Evolutionary conservation across 2,329 filamentous ascomycete genomes (phyloP).

Genomic region (Colletotrichum sp.): DNA sequence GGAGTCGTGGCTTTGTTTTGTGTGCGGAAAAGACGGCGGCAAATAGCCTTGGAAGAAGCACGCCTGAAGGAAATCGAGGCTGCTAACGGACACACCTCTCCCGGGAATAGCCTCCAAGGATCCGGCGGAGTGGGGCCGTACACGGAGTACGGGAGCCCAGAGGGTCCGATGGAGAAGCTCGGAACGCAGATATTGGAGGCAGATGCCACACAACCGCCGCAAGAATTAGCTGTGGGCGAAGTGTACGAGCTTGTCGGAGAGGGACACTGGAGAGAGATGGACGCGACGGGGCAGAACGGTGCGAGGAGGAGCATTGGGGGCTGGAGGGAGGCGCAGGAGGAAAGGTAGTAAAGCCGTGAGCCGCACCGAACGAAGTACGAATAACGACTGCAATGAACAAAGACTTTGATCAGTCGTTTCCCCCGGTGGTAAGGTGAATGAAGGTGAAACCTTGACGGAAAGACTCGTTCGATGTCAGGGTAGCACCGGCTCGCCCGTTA

Average conservation of each 20-base stretch:
- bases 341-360: neutral
- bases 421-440: neutral
- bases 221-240: conserved; percentile 28
- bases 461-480: neutral
- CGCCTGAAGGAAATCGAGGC: conserved; percentile 26
- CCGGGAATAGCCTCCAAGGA: conserved; percentile 16
- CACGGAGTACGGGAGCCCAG: neutral
- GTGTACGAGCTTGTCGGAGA: conserved; percentile 39
- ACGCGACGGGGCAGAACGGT: conserved; percentile 8
- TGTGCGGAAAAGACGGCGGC: conserved; percentile 39
- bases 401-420: neutral
- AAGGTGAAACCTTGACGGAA: neutral
- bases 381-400: neutral
- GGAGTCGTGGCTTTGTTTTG: conserved; percentile 52
- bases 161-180: conserved; percentile 6
- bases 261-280: conserved; percentile 27
- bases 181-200: conserved; percentile 20
- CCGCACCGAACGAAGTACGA: neutral
- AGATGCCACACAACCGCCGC: conserved; percentile 22
- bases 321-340: conserved; percentile 6
- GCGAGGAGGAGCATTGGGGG: conserved; percentile 13
- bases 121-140: conserved; percentile 24
- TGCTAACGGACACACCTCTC: conserved; percentile 26
- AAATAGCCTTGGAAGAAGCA: conserved; percentile 24
- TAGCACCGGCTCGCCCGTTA: neutral